Evolutionary conservation across 1,284 basidiomycete genomes (phyloP), one percentile per base, ranked within the genome.

Genomic region (Calocybe gambosa): DNA sequence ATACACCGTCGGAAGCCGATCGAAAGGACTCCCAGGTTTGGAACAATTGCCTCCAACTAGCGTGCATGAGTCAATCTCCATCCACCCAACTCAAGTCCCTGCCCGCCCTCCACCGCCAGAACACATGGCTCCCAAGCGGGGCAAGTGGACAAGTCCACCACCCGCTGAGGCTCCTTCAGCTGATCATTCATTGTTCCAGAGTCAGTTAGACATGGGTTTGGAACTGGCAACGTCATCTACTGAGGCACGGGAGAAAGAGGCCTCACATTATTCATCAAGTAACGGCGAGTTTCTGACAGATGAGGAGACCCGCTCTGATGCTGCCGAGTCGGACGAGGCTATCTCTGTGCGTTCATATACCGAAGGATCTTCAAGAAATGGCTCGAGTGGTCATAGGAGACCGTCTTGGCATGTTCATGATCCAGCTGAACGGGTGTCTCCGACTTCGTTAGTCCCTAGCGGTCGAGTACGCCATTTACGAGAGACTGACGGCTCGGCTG

Each of bases 91-190:
- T 2, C 31, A 34, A 34, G 49, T 51, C 5, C 33, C 52, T 8
- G 46, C 45, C 20, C 57, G 65, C 39, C 68, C 70, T 19, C 64
- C 74, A 18, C 73, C 74, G 31, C 78, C 78, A 1, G 80, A 83
- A 46, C 86, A 89, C 54, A 89, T 89, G 87, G 85, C 83, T 12
- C 83, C 86, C 1, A 82, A 74, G 58, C 77, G 85, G 26, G 67
- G 74, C 23, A 83, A 84, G 61, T 89, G 85, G 85, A 89, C 85
- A 0, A 88, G 84, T 54, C 85, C 86, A 7, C 86, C 86, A n/a
- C 84, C 86, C 3, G 77, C 80, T 1, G 82, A 84, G 55, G 87
- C 86, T 0, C 70, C 86, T 0, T 69, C 75, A 12, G 73, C 74
- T n/a, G 82, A 78, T 55, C 82, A 76, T 40, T 72, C 71, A 2